Evolutionary conservation across 441 rosid species (phyloP), one percentile per base, ranked within the genome.

Genomic region (Raphanus hybrid): DNA sequence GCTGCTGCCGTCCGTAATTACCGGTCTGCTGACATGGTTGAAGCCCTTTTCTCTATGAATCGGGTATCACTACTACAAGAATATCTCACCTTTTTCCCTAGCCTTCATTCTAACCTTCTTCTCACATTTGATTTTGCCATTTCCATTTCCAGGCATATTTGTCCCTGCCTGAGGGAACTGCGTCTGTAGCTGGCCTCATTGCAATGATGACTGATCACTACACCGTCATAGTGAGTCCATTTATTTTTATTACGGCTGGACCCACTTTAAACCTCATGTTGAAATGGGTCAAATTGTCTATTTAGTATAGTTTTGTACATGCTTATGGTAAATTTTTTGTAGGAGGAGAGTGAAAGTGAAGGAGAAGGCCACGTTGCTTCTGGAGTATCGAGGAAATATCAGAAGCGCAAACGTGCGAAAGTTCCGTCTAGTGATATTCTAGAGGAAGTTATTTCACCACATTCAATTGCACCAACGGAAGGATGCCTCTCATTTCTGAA

Each of bases 201-300:
- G 99, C 99, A 65, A 95, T 95, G 99, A 91, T 97, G 99, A 91
- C 93, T 3, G 98, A 95, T 82, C 98, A 97, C 77, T 95, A 95
- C 82, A 87, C 80, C 77, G 87, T 88, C 82, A 71, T 92, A 86
- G 98, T 97, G 86, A 78, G 96, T 68, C 10, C 10, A 16, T 67
- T 60, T 75, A 7, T 3, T 59, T 48, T 66, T 50, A 18, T 60
- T 27, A 48, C 14, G 9, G 66, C 66, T 67, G 57, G 57, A 32
- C 7, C 14, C 23, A n/a, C 67, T 10, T 73, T 54, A 0, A 14
- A 14, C 57, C 9, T 52, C 57, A 52, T 52, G 26, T 66, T 20
- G 5, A 54, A 54, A 54, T 16, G 54, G 54, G 41, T 16, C 34
- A 65, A 32, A 32, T 65, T 48, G 26, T 50, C 73, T 55, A 0